Conservation (phyloP, 164 flowering plant species). For the Vitis amurensis region DNA sequence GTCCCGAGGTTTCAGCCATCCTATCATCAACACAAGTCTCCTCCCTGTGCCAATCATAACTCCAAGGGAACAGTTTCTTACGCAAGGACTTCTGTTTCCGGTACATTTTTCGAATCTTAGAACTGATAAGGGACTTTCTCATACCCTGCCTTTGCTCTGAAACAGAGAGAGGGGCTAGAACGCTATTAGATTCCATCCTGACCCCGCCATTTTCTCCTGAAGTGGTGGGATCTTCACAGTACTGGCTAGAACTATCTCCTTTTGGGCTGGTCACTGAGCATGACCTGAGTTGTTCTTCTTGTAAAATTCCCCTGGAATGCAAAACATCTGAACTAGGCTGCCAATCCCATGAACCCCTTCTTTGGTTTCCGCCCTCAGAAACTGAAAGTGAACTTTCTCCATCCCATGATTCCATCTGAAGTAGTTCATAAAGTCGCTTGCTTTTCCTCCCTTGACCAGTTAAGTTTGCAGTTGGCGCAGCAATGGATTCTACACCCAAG, state of each 20-base stretch:
- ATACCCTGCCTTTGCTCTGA: slow-evolving; percentile 30
- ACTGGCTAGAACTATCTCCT: slow-evolving; percentile 21
- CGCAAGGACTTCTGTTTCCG: slow-evolving; percentile 60
- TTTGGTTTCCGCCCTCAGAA: slow-evolving; percentile 17
- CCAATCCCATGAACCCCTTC: slow-evolving; percentile 17
- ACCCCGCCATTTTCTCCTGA: slow-evolving; percentile 31
- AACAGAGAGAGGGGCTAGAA: slow-evolving; percentile 17
- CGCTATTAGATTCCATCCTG: slow-evolving; percentile 23
- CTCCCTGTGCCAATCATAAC: slow-evolving; percentile 72
- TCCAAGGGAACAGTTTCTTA: slow-evolving; percentile 68
- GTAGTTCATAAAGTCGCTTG: slow-evolving; percentile 57
- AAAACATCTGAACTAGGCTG: slow-evolving; percentile 15
- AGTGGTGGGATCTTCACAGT: slow-evolving; percentile 32
- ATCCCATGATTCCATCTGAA: slow-evolving; percentile 50
- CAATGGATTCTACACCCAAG: slow-evolving; percentile 14
- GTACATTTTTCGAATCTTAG: slow-evolving; percentile 53
- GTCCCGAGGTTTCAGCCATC: slow-evolving; percentile 31
- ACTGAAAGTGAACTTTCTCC: slow-evolving; percentile 23
- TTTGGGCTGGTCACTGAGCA: slow-evolving; percentile 19
- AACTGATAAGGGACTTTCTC: slow-evolving; percentile 34
- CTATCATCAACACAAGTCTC: slow-evolving; percentile 31
- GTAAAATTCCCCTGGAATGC: slow-evolving; percentile 18
- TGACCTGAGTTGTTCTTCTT: slow-evolving; percentile 24
- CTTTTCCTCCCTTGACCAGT: slow-evolving; percentile 51
- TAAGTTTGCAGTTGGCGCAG: slow-evolving; percentile 25